Percentiles rank a stretch among this genome's conserved stretches.
Evolutionary conservation across 2,329 filamentous ascomycete genomes (phyloP).

Genomic region (Pseudofabraea citricarpa): DNA sequence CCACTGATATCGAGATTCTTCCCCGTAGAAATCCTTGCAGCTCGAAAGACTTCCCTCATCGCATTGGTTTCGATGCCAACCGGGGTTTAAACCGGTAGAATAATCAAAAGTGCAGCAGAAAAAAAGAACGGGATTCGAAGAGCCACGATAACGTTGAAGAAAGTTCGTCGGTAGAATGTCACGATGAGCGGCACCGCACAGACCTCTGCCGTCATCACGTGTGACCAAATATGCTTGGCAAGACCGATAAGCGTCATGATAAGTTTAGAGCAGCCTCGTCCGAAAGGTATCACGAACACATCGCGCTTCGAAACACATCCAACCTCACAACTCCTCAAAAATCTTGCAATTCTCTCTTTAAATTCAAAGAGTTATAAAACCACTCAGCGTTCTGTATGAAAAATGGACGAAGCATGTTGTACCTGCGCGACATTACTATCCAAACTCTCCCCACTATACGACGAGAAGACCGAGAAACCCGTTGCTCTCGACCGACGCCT

Average conservation of each 20-base stretch:
- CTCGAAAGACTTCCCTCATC: too few relatives aligned
- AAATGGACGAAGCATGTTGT: conserved; percentile 48
- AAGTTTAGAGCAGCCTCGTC: neutral
- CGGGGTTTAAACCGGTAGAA: too few relatives aligned
- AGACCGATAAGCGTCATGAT: neutral
- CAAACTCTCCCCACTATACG: conserved; percentile 44
- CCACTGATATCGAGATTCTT: too few relatives aligned
- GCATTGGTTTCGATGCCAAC: too few relatives aligned
- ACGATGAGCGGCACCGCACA: neutral
- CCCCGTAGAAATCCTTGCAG: too few relatives aligned
- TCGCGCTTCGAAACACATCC: neutral
- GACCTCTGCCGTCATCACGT: neutral
- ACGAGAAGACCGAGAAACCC: conserved; percentile 56
- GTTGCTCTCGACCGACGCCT: conserved; percentile 55
- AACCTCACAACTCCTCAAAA: neutral
- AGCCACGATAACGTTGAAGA: too few relatives aligned
- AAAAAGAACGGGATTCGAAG: too few relatives aligned
- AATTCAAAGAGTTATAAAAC: too few relatives aligned
- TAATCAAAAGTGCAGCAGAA: too few relatives aligned
- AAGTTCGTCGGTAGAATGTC: neutral
- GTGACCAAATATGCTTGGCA: neutral
- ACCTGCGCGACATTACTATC: conserved; percentile 63
- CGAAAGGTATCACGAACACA: neutral
- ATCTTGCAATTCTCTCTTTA: neutral
- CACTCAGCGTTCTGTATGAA: too few relatives aligned